Percentiles rank a stretch among this genome's conserved stretches.
Evolutionary conservation across 2,329 filamentous ascomycete genomes (phyloP).

Genomic region (Chaetomium sp.): DNA sequence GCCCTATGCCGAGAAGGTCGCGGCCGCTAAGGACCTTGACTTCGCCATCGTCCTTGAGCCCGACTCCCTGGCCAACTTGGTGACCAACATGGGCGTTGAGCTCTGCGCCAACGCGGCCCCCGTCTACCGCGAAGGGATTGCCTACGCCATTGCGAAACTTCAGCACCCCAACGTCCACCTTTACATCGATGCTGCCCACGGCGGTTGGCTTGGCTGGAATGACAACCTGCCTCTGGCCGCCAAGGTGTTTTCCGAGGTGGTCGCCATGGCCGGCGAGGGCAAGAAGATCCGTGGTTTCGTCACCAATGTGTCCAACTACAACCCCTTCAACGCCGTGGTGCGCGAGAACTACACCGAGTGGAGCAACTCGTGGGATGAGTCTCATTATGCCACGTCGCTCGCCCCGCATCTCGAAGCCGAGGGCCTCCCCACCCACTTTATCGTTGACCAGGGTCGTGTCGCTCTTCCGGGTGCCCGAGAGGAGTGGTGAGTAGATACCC

Average conservation of each 20-base stretch:
- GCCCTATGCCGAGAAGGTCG: constrained; percentile 43
- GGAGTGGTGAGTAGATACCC: constrained; percentile 37
- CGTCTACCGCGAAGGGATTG: constrained; percentile 47
- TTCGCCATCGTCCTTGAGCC: constrained; percentile 51
- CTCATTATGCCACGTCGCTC: constrained; percentile 45
- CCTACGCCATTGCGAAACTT: constrained; percentile 45
- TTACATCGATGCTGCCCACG: constrained; percentile 48
- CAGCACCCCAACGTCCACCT: constrained; percentile 44
- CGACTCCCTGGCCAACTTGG: constrained; percentile 47
- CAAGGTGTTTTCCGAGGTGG: constrained; percentile 45
- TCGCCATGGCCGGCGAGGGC: constrained; percentile 40
- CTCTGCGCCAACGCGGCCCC: constrained; percentile 44
- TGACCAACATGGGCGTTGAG: constrained; percentile 45
- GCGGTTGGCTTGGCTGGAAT: constrained; percentile 49
- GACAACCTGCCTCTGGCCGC: constrained; percentile 46
- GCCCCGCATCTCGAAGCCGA: constrained; percentile 43
- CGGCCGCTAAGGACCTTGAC: constrained; percentile 43
- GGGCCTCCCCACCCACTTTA: constrained; percentile 48
- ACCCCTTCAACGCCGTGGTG: constrained; percentile 44
- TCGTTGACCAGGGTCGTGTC: constrained; percentile 50
- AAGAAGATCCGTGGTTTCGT: constrained; percentile 46
- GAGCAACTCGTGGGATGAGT: constrained; percentile 46
- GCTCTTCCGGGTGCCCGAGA: constrained; percentile 42
- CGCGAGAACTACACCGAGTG: constrained; percentile 47
- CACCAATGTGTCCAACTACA: constrained; percentile 51